Evolutionary conservation across 1,139 yeast genomes (phyloP).

Genomic region (Lodderomyces parapsilosis): DNA sequence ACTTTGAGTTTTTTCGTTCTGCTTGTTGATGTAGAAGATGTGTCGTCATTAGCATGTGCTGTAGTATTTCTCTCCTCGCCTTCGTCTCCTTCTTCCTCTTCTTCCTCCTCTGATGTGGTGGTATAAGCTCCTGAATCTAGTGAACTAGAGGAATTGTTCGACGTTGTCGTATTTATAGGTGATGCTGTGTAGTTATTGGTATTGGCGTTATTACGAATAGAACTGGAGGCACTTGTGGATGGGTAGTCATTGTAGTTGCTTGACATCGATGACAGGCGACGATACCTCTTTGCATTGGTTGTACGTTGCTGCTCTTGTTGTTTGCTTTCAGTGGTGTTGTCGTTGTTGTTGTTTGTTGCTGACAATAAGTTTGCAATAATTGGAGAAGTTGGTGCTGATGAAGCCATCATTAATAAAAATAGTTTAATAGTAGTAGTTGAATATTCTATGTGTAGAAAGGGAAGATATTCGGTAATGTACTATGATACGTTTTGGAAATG

Average conservation of each 20-base stretch:
- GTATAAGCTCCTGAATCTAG: not conserved
- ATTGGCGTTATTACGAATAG: not conserved
- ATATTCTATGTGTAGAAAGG: too few relatives aligned
- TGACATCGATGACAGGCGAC: not conserved
- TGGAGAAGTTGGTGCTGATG: constrained; percentile 2
- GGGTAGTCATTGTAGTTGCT: too few relatives aligned
- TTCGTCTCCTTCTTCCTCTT: too few relatives aligned
- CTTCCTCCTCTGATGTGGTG: not conserved
- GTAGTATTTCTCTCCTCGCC: too few relatives aligned
- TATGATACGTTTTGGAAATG: too few relatives aligned
- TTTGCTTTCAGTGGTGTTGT: not conserved
- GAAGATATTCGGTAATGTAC: not conserved
- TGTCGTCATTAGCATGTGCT: not conserved
- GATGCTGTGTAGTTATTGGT: constrained; percentile 1
- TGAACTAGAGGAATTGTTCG: not conserved
- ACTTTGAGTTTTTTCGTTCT: not conserved
- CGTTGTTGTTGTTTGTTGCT: not conserved
- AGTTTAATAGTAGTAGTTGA: not conserved
- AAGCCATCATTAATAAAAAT: not conserved
- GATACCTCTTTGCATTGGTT: too few relatives aligned
- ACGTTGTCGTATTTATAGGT: not conserved
- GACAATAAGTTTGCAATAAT: constrained; percentile 1
- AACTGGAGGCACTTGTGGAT: not conserved
- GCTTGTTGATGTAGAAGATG: not conserved
- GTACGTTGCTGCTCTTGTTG: not conserved